Base-by-base conservation (phyloP, 495 filamentous ascomycete genomes). In the Physcia stellaris region DNA sequence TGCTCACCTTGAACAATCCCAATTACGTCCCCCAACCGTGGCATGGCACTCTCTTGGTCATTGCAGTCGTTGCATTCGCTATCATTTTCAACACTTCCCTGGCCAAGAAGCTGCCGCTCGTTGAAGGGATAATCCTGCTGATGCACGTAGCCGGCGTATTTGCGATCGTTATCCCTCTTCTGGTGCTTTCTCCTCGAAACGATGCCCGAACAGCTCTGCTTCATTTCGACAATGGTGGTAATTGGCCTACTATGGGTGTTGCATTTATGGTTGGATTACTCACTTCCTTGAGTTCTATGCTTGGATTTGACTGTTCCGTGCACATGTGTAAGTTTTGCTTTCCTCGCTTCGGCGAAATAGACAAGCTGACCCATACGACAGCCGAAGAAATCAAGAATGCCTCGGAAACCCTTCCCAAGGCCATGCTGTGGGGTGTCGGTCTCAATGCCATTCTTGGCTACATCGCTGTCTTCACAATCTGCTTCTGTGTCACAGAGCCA, bases 211-310 rank as follows among this genome's bases (percentile, higher is more conserved):
- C 48, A 3, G 63, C 72, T 13, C 73, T 70, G 33, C 60, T 62
- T 1, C 52, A 59, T 0, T 70, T 66, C 43, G 24, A 54, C 2
- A 66, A 71, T 43, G 48, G 51, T 7, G 70, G 69, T 9, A 55
- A 59, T 3, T 75, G 67, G 68, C 43, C 53, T 11, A 66, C 48
- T 4, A 58, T 61, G 29, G 67, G 68, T 2, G 40, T 72, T 13
- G 61, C 61, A 5, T 58, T 60, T 21, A 57, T 71, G 45, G 54
- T 77, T 21, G 70, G 70, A 0, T 51, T 64, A 35, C 54, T 59
- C 38, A 54, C 52, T 20, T 59, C 51, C 10, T 37, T 60, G 6
- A 70, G 19, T 62, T 63, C 45, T 35, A 29, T n/a, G 46, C 40
- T 35, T 41, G 47, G 24, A 43, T 44, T 32, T 28, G 23, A 32